Evolutionary conservation across 352 stramenopile species (phyloP).

Genomic region (Globisporangium irregulare): DNA sequence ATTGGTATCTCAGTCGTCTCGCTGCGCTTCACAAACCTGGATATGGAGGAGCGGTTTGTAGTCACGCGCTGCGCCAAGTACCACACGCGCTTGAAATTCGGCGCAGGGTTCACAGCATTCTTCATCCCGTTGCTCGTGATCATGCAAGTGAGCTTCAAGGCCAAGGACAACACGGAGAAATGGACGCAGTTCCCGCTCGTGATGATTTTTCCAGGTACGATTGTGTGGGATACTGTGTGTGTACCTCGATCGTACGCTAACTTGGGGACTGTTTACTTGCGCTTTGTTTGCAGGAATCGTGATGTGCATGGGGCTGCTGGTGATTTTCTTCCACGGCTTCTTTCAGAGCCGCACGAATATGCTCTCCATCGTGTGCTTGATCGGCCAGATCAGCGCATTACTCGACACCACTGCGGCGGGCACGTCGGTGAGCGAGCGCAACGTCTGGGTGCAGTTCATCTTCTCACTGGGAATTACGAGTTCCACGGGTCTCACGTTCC

Average conservation of each 20-base stretch:
- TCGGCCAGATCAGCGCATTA: slow-evolving; percentile 70
- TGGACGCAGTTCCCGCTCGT: slow-evolving; percentile 73
- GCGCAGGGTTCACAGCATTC: slow-evolving; percentile 69
- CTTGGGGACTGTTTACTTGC: not conserved
- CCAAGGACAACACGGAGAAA: slow-evolving; percentile 51
- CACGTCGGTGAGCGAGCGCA: slow-evolving; percentile 72
- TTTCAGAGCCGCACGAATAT: slow-evolving; percentile 57
- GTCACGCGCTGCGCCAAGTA: slow-evolving; percentile 57
- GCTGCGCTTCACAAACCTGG: slow-evolving; percentile 60
- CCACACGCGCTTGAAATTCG: slow-evolving; percentile 69
- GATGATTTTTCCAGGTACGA: slow-evolving; percentile 70
- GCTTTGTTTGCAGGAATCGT: slow-evolving; percentile 39
- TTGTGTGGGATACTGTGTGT: not conserved
- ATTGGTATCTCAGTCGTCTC: slow-evolving; percentile 75
- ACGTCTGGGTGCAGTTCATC: slow-evolving; percentile 87
- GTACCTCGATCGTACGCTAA: not conserved
- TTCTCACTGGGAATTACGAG: slow-evolving; percentile 82
- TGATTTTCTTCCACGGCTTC: slow-evolving; percentile 55
- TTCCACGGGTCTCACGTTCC: slow-evolving; percentile 72
- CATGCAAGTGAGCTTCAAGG: slow-evolving; percentile 84
- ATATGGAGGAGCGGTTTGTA: slow-evolving; percentile 68
- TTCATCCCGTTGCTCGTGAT: slow-evolving; percentile 85
- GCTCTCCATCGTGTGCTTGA: slow-evolving; percentile 60
- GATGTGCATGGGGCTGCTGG: slow-evolving; percentile 68
- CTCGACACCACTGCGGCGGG: slow-evolving; percentile 73